Evolutionary conservation across 2,329 filamentous ascomycete species (phyloP).

Genomic region (Penicillium polonicum): DNA sequence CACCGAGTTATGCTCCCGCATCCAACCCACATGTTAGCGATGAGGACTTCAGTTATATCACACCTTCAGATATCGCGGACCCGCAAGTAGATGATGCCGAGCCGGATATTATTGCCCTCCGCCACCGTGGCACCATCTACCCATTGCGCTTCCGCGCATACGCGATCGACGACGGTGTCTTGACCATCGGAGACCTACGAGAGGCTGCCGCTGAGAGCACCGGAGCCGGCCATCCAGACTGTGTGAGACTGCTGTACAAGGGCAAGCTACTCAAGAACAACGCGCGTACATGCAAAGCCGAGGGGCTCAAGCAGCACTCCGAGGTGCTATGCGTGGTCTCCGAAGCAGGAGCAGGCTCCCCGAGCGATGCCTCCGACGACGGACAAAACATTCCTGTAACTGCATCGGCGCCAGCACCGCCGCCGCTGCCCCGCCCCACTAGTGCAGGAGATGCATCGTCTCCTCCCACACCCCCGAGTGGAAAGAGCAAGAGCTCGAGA

Average conservation of each 20-base stretch:
- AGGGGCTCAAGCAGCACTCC: conserved; percentile 50
- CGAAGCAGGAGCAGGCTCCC: conserved; percentile 34
- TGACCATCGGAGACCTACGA: conserved; percentile 45
- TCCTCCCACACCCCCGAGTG: conserved; percentile 9
- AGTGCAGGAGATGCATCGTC: conserved; percentile 23
- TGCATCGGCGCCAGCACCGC: neutral
- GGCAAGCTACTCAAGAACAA: conserved; percentile 47
- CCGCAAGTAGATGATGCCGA: conserved; percentile 32
- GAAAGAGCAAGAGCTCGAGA: conserved; percentile 24
- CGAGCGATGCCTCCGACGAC: conserved; percentile 35
- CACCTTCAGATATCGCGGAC: conserved; percentile 36
- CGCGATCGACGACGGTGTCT: conserved; percentile 47
- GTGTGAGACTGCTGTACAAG: conserved; percentile 49
- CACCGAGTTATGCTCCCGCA: conserved; percentile 29
- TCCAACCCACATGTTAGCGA: conserved; percentile 38
- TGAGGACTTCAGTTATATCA: conserved; percentile 42
- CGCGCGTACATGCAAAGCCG: conserved; percentile 38
- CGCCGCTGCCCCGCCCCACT: conserved; percentile 12
- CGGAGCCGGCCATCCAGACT: conserved; percentile 35
- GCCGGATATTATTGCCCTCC: conserved; percentile 47
- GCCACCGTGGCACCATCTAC: conserved; percentile 44
- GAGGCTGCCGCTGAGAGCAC: conserved; percentile 40
- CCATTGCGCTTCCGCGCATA: conserved; percentile 48
- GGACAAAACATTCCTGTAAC: conserved; percentile 9
- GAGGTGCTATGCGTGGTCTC: conserved; percentile 49